These are phyloP conservation scores for Rutstroemia sp. DNA, from an alignment of 2,329 filamentous ascomycete genomes.

Conservation along the genomic window DNA sequence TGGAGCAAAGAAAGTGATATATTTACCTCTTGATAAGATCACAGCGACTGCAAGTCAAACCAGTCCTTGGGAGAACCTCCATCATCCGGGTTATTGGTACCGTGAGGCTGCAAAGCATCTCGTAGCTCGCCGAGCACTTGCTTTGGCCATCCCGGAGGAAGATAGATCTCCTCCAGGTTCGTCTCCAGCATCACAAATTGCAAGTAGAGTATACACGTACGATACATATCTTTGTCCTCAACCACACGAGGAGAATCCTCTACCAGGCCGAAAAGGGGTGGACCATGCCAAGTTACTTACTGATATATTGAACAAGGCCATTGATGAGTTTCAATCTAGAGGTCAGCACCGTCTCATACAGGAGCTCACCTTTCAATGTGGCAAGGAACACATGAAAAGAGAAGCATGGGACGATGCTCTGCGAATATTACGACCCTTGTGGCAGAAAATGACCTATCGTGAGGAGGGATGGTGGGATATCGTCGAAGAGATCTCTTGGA, in stretches of 20 bases:
- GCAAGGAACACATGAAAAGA: constrained; percentile 45
- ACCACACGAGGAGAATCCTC: constrained; percentile 51
- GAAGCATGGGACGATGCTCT: constrained; percentile 48
- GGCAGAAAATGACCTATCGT: constrained; percentile 49
- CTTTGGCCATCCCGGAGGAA: constrained; percentile 51
- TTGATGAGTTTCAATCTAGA: constrained; percentile 45
- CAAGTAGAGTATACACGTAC: constrained; percentile 48
- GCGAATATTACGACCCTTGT: constrained; percentile 47
- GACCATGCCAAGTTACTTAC: constrained; percentile 51
- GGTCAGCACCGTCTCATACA: constrained; percentile 46
- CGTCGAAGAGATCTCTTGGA: constrained; percentile 53
- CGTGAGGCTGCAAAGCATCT: constrained; percentile 52
- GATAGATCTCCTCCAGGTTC: constrained; percentile 45
- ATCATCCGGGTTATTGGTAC: constrained; percentile 63
- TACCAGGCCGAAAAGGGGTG: constrained; percentile 40
- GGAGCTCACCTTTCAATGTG: constrained; percentile 49
- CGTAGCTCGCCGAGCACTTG: constrained; percentile 44
- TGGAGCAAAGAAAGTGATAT: constrained; percentile 38
- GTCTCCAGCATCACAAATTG: constrained; percentile 39
- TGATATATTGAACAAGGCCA: constrained; percentile 43
- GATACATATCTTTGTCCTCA: constrained; percentile 62
- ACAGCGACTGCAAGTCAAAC: constrained; percentile 47
- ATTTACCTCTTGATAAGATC: constrained; percentile 50
- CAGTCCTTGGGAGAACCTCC: constrained; percentile 56
- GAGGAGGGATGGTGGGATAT: constrained; percentile 53